These are phyloP conservation scores for Carex littledalei DNA, from an alignment of 176 grass and related monocot genomes.

Conservation along the genomic window DNA sequence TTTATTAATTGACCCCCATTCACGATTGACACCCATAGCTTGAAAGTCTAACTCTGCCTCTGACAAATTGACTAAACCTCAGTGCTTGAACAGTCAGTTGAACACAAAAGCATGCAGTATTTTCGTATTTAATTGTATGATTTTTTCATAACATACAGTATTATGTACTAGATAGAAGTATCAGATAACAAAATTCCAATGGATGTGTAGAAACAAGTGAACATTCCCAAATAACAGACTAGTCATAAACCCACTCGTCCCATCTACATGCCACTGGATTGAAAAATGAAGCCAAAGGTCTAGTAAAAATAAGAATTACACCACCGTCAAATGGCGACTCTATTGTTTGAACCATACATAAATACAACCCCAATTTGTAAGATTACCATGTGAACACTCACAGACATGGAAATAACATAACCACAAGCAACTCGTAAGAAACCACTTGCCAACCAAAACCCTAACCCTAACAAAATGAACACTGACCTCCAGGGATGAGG, in stretches of 20 bases:
- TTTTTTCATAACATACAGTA: neutral
- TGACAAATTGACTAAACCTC: neutral
- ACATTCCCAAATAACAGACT: neutral
- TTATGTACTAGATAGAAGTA: neutral
- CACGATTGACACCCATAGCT: too few relatives aligned
- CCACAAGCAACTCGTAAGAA: neutral
- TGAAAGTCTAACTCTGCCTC: too few relatives aligned
- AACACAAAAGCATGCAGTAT: too few relatives aligned
- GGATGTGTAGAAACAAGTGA: neutral
- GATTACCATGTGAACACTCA: neutral
- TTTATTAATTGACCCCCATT: too few relatives aligned
- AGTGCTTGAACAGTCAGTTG: neutral
- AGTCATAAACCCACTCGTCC: neutral
- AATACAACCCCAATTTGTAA: constrained; percentile 3
- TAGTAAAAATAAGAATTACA: neutral
- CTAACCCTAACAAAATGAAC: constrained; percentile 15
- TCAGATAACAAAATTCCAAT: neutral
- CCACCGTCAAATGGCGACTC: neutral
- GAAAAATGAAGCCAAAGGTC: neutral
- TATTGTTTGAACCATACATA: neutral
- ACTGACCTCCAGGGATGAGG: constrained; percentile 14
- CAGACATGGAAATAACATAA: neutral
- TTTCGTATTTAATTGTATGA: too few relatives aligned
- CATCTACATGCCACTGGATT: neutral
- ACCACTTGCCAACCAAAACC: constrained; percentile 9